Conservation (phyloP, 306 rosid species). For the Gillenia trifoliata region DNA sequence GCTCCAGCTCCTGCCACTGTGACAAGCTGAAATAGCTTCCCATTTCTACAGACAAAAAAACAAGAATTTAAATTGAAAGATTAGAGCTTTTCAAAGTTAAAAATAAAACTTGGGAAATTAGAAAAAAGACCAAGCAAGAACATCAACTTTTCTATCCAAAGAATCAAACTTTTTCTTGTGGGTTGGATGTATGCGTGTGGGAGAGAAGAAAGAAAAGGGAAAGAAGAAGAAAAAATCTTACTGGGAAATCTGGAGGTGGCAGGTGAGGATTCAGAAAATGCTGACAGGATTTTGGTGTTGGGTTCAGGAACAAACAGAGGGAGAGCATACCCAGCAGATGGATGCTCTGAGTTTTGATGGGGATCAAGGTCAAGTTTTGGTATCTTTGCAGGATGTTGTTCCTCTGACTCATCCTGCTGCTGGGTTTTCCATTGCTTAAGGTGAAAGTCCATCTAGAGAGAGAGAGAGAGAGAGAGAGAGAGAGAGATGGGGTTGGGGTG, state of each 20-base stretch:
- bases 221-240: conserved; percentile 20
- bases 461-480: conserved; percentile 14
- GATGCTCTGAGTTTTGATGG: conserved; percentile 35
- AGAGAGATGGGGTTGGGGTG: not conserved
- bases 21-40: conserved; percentile 73
- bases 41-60: conserved; percentile 43
- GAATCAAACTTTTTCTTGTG: conserved; percentile 9
- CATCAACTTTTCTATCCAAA: not conserved
- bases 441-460: conserved; percentile 76
- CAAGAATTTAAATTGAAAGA: not conserved
- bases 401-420: conserved; percentile 75
- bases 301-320: conserved; percentile 71
- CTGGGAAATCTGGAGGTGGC: conserved; percentile 53
- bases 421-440: conserved; percentile 79
- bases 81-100: not conserved
- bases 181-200: conserved; percentile 1
- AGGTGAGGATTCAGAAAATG: conserved; percentile 44
- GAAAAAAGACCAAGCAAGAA: conserved; percentile 9
- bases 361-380: conserved; percentile 62
- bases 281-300: conserved; percentile 55
- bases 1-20: conserved; percentile 96
- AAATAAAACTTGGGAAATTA: not conserved
- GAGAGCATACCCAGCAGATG: conserved; percentile 46
- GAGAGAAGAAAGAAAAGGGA: not conserved
- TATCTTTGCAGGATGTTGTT: conserved; percentile 63